Base-by-base conservation (phyloP, 305 asterid genomes). In the Andrographis paniculata region DNA sequence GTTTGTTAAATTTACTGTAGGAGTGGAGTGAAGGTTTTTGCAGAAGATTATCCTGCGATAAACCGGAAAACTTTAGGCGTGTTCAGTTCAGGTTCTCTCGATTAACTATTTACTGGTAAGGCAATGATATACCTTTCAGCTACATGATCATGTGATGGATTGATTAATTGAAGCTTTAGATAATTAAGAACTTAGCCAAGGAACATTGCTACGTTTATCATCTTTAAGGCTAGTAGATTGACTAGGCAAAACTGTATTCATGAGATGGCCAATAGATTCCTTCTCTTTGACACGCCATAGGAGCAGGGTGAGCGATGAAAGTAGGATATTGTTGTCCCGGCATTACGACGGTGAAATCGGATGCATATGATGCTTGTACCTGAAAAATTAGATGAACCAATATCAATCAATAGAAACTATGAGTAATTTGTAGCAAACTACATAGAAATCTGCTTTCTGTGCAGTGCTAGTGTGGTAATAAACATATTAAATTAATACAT, bases 321-420 rank as follows among this genome's bases (percentile, higher is more conserved):
- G 84, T 75, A 12, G 88, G 88, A 61, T 56, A 61, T 48, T 73
- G 74, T 58, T 79, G 84, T 40, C 88, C 88, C 20, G 88, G 84
- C 84, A 79, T 79, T 60, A 75, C 14, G 8, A 79, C 88, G 28
- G 81, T 62, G 63, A 69, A 55, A 50, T 79, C 72, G 5, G 73
- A 55, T 36, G 84, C 53, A 65, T 62, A 68, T 39, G 66, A 50
- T 15, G 43, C 31, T 46, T 68, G 57, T 23, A 42, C 77, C 88
- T 79, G 66, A 49, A 16, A 51, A 45, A 62, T n/a, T 22, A 45
- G 15, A 49, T 41, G 15, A 30, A 17, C 17, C 48, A 38, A 40
- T 57, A 14, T 17, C 9, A 14, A 11, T n/a, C n/a, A 11, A n/a
- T 16, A 17, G 27, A 16, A 23, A 16, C 9, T 8, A 33, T 33